These are phyloP conservation scores for Fonsecaea monophora DNA, from an alignment of 2,329 filamentous ascomycete genomes.

Conservation along the genomic window DNA sequence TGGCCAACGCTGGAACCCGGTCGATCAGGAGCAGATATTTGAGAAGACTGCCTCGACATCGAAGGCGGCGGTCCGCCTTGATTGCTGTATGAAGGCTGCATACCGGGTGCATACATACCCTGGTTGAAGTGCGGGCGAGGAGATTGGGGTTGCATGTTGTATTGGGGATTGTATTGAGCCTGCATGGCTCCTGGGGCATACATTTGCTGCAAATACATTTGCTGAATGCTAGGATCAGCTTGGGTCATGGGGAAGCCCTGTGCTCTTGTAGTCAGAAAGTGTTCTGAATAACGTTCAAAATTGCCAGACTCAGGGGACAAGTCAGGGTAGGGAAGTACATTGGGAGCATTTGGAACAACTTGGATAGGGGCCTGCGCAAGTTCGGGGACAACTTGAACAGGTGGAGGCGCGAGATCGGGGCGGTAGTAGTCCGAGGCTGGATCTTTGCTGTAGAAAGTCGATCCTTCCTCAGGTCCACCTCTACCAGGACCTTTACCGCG, in stretches of 20 bases:
- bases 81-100: conserved; percentile 60
- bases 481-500: conserved; percentile 39
- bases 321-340: conserved; percentile 56
- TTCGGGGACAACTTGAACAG: conserved; percentile 30
- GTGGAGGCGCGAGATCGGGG: conserved; percentile 36
- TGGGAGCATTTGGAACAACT: conserved; percentile 40
- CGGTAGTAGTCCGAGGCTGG: conserved; percentile 40
- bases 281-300: conserved; percentile 77
- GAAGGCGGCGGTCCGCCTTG: conserved; percentile 56
- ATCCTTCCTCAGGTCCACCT: conserved; percentile 41
- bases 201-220: conserved; percentile 38
- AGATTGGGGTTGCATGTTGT: conserved; percentile 53
- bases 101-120: conserved; percentile 56
- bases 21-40: conserved; percentile 73
- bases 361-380: conserved; percentile 21
- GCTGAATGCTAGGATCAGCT: conserved; percentile 41
- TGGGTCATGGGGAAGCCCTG: conserved; percentile 46
- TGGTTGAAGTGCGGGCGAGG: conserved; percentile 57
- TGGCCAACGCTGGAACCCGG: conserved; percentile 67
- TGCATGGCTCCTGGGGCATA: conserved; percentile 33
- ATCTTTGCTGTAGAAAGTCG: conserved; percentile 41
- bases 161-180: conserved; percentile 42
- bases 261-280: conserved; percentile 71
- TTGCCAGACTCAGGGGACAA: conserved; percentile 72
- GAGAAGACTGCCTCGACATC: conserved; percentile 85